Evolutionary conservation across 768 basidiomycete genomes (phyloP), one percentile per base, ranked within the genome.

Genomic region (Phlebiopsis gigantea): DNA sequence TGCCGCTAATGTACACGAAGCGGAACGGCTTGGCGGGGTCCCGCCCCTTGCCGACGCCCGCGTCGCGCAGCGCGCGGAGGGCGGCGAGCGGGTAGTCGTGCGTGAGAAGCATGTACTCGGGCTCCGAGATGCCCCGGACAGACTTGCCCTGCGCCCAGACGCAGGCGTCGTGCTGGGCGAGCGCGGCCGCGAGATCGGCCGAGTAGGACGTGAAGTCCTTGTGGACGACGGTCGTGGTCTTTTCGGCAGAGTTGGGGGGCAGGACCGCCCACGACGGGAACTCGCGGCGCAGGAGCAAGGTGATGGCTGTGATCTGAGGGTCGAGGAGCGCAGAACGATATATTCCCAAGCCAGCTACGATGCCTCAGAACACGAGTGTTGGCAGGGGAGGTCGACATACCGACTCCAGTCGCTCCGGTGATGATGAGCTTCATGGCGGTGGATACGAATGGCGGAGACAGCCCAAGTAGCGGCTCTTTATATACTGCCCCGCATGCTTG

Each of bases 1-100:
- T 70, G 8, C 75, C 73, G 42, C 72, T 73, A 53, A 75, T 49
- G 60, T 65, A 75, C 31, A 75, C 65, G 57, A 76, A 75, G 21
- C 68, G 60, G 65, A 75, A 73, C 1, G 72, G 72, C 43, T 58
- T 52, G 14, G 55, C 60, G n/a, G 52, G 51, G 12, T 57, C 12
- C 26, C 62, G 49, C 44, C 25, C 49, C 41, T 54, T 59, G 14
- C 68, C 70, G 9, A 68, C 63, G 14, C 68, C 66, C 15, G 64
- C 66, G 14, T 67, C 63, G 46, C 63, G 60, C 24, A 76, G 56
- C 5, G 72, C 71, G 14, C 60, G 57, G 10, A 67, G 63, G 15
- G 68, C 66, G 6, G 68, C 58, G 54, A 74, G 55, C 26, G 72
- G 62, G 57, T 72, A 74, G 39, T 70, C 71, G 57, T 72, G 64